These are phyloP conservation scores for Symbiodinium natans DNA, from an alignment of 73 alveolate genomes.

Conservation along the genomic window DNA sequence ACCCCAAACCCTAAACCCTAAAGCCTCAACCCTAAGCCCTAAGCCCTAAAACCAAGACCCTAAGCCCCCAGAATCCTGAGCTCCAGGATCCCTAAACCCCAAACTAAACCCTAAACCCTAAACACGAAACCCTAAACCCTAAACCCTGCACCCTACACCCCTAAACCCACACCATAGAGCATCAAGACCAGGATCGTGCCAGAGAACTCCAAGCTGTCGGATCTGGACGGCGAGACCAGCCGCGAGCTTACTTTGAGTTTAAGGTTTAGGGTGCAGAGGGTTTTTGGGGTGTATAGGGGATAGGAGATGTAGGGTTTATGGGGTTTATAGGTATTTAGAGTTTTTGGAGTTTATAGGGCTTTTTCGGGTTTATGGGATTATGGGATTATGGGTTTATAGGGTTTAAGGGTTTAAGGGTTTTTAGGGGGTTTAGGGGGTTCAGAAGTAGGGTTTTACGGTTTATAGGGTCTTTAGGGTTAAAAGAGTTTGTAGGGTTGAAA, in stretches of 20 bases:
- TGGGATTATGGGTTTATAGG: neutral
- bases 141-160: too few relatives aligned
- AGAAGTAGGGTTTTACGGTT: neutral
- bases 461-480: neutral
- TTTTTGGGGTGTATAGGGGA: neutral
- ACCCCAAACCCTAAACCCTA: neutral
- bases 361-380: neutral
- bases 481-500: neutral
- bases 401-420: neutral
- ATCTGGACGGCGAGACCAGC: conserved; percentile 98
- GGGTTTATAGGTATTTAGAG: too few relatives aligned
- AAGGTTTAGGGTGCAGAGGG: neutral
- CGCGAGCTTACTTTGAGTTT: conserved; percentile 94
- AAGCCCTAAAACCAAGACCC: too few relatives aligned
- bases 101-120: too few relatives aligned
- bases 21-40: neutral
- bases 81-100: too few relatives aligned
- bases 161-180: neutral
- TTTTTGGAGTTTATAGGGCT: neutral
- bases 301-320: neutral
- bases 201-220: conserved; percentile 98
- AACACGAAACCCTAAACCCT: too few relatives aligned
- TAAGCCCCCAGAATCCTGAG: too few relatives aligned
- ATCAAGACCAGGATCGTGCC: conserved; percentile 96
- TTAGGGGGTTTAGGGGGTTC: neutral